Percentiles rank a stretch among this genome's conserved stretches.
phyloP scores from a whole-genome alignment of 1,284 basidiomycete species.

The Puccinia hordei region DNA sequence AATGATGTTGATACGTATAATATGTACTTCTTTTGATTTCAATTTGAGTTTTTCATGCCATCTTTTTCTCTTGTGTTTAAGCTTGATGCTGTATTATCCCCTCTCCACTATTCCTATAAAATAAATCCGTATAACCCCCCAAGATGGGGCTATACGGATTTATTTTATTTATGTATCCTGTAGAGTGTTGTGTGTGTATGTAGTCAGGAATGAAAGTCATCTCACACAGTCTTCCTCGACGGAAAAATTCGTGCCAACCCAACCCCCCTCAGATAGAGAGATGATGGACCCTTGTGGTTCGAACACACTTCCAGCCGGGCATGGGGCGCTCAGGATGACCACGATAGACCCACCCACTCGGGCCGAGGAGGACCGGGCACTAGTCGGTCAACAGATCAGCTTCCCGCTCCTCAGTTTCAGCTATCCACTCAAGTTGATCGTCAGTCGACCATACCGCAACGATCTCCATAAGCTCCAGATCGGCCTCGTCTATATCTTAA shows the following conservation, averaged over 20 bases:
- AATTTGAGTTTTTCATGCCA: too few species aligned
- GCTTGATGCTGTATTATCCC: too few species aligned
- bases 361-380: neutral
- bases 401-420: constrained; percentile 31
- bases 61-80: too few species aligned
- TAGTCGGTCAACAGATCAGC: constrained; percentile 15
- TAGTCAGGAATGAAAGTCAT: too few species aligned
- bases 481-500: constrained; percentile 40
- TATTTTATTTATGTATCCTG: too few species aligned
- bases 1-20: too few species aligned
- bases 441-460: constrained; percentile 24
- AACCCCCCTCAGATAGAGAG: neutral
- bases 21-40: too few species aligned
- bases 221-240: neutral
- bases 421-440: constrained; percentile 41
- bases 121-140: too few species aligned
- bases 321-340: constrained; percentile 20
- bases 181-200: too few species aligned
- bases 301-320: constrained; percentile 13
- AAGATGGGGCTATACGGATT: too few species aligned
- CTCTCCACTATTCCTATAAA: too few species aligned
- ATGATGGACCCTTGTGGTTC: neutral
- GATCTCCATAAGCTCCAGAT: constrained; percentile 15
- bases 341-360: neutral
- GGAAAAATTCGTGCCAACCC: neutral